Evolutionary conservation across 139 green algal species (phyloP).

Genomic region (Chlorella sp.): DNA sequence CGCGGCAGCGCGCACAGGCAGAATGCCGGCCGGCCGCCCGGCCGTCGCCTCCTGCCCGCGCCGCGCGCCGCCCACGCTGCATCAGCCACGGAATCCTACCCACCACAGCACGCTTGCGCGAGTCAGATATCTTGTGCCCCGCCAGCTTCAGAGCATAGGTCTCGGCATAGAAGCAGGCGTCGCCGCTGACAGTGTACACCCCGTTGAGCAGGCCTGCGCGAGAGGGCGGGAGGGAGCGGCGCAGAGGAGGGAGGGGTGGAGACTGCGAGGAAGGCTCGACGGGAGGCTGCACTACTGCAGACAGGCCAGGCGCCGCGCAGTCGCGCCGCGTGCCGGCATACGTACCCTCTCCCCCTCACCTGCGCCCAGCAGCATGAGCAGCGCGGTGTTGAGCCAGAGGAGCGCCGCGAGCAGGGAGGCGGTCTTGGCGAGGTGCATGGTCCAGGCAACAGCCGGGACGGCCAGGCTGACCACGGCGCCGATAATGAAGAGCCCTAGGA

Average conservation of each 20-base stretch:
- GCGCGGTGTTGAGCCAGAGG: slow-evolving; percentile 28
- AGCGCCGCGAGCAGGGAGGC: slow-evolving; percentile 9
- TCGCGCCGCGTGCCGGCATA: not conserved
- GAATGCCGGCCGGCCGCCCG: too few relatives aligned
- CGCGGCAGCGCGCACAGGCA: too few relatives aligned
- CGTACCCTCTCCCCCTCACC: slow-evolving; percentile 6
- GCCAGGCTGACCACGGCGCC: not conserved
- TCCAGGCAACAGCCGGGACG: not conserved
- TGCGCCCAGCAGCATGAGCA: slow-evolving; percentile 43
- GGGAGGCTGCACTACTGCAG: not conserved
- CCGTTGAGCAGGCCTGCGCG: slow-evolving; percentile 30
- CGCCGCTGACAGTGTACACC: not conserved
- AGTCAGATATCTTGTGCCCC: slow-evolving; percentile 1
- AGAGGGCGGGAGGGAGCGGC: not conserved
- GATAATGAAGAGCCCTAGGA: slow-evolving; percentile 31
- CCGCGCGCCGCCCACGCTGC: too few relatives aligned
- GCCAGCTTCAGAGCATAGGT: slow-evolving; percentile 14
- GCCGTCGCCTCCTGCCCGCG: too few relatives aligned
- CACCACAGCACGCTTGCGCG: not conserved
- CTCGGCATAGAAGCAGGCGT: slow-evolving; percentile 35
- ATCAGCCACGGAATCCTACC: too few relatives aligned
- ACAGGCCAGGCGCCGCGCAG: not conserved
- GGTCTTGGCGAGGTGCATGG: not conserved
- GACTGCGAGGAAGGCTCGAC: not conserved
- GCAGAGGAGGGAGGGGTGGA: not conserved